These are phyloP conservation scores for Penicillium riverlandense DNA, from an alignment of 495 filamentous ascomycete genomes.

Conservation along the genomic window DNA sequence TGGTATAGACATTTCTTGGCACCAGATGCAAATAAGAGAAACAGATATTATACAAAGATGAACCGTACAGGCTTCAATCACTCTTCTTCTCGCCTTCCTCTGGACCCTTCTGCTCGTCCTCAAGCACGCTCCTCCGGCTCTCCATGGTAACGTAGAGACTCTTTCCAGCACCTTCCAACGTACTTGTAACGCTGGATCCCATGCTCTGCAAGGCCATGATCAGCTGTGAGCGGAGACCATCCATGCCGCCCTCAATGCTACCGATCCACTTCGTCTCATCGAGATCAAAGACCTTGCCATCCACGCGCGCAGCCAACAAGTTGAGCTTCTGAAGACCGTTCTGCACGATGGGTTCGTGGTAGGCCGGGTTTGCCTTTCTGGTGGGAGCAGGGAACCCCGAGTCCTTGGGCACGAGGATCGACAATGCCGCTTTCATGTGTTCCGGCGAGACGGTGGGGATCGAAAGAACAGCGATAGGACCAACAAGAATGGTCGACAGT, in stretches of 20 bases:
- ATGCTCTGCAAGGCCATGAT: conserved; percentile 68
- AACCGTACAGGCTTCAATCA: conserved; percentile 15
- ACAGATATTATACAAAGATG: conserved; percentile 31
- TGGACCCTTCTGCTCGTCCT: conserved; percentile 55
- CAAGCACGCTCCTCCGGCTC: conserved; percentile 65
- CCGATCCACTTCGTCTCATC: conserved; percentile 78
- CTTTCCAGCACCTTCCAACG: conserved; percentile 68
- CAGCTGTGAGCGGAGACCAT: conserved; percentile 74
- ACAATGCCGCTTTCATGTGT: conserved; percentile 71
- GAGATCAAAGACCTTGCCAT: conserved; percentile 74
- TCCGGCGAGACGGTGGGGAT: conserved; percentile 76
- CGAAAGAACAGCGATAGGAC: conserved; percentile 71
- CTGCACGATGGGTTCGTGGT: conserved; percentile 71
- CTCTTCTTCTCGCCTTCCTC: conserved; percentile 24
- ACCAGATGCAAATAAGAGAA: not conserved
- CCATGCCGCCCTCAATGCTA: conserved; percentile 73
- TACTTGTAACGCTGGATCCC: conserved; percentile 62
- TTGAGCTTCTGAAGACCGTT: conserved; percentile 78
- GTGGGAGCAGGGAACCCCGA: conserved; percentile 70
- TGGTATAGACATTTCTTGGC: too few species aligned
- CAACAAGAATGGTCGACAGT: conserved; percentile 69
- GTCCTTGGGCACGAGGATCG: conserved; percentile 62
- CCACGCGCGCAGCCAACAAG: conserved; percentile 75
- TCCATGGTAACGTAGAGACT: conserved; percentile 81
- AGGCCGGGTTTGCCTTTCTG: conserved; percentile 65